These are phyloP conservation scores for Podospora sp. DNA, from an alignment of 495 filamentous ascomycete genomes.

Conservation along the genomic window DNA sequence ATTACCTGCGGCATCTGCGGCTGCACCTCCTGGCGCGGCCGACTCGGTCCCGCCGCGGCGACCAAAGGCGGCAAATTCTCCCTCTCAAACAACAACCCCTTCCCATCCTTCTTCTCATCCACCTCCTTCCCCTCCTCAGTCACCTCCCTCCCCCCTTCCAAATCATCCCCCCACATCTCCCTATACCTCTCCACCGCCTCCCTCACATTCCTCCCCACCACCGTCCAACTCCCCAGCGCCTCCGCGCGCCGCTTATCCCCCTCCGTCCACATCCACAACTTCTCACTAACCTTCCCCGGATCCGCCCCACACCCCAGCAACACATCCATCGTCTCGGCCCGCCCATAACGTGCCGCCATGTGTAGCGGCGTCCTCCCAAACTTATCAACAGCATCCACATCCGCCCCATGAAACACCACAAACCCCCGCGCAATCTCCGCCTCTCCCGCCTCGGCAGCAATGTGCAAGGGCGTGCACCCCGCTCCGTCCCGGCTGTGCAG, in stretches of 20 bases:
- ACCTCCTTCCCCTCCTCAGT: neutral
- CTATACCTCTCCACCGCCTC: neutral
- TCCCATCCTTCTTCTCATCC: neutral
- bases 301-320: conserved; percentile 20
- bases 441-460: conserved; percentile 19
- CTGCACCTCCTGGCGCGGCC: neutral
- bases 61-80: neutral
- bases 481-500: conserved; percentile 1
- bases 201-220: conserved; percentile 5
- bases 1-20: neutral
- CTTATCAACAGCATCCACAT: conserved; percentile 4
- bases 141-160: neutral
- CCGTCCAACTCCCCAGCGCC: conserved; percentile 5
- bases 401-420: conserved; percentile 6
- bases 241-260: neutral
- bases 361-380: conserved; percentile 19
- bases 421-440: conserved; percentile 15
- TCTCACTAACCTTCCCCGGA: neutral
- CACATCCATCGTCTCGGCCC: conserved; percentile 16
- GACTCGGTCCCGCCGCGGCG: neutral
- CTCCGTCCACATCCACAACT: neutral
- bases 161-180: neutral
- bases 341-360: conserved; percentile 17
- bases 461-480: conserved; percentile 19
- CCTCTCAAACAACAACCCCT: neutral